A percentile compares a stretch with the other conserved stretches of the same genome.
Conservation (phyloP, 768 basidiomycete species). For the Agaricus subrufescens region DNA sequence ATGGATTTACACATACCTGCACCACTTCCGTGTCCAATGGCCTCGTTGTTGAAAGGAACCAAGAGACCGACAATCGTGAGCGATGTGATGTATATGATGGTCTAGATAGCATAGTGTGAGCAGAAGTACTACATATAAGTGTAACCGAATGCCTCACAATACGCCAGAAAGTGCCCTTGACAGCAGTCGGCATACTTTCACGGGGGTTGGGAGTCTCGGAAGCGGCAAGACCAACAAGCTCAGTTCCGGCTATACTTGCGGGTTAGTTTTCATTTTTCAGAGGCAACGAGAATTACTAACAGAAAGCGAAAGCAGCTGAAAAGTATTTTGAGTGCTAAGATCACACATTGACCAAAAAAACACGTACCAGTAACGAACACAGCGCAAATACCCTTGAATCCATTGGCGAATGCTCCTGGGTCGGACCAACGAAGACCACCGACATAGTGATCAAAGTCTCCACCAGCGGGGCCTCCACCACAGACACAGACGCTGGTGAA, state of each 20-base stretch:
- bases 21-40: slow-evolving; percentile 32
- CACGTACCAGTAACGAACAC: slow-evolving; percentile 36
- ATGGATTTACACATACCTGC: slow-evolving; percentile 15
- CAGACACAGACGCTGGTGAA: slow-evolving; percentile 31
- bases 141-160: slow-evolving; percentile 24
- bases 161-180: slow-evolving; percentile 47
- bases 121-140: not conserved
- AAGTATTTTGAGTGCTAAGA: not conserved
- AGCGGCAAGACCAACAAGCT: slow-evolving; percentile 41
- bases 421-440: slow-evolving; percentile 34
- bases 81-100: slow-evolving; percentile 39
- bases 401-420: slow-evolving; percentile 39
- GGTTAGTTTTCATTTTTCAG: not conserved
- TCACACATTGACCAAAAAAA: not conserved
- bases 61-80: slow-evolving; percentile 39
- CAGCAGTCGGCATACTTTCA: slow-evolving; percentile 37
- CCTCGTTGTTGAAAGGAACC: slow-evolving; percentile 30
- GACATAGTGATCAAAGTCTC: slow-evolving; percentile 30
- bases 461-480: slow-evolving; percentile 35
- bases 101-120: slow-evolving; percentile 17
- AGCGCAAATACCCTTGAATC: slow-evolving; percentile 41
- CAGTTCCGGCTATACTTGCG: slow-evolving; percentile 33
- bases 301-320: slow-evolving; percentile 34
- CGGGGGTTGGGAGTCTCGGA: slow-evolving; percentile 44
- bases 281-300: slow-evolving; percentile 15